Base-by-base conservation (phyloP, 768 basidiomycete genomes). In the Russula griseocarnosa region DNA sequence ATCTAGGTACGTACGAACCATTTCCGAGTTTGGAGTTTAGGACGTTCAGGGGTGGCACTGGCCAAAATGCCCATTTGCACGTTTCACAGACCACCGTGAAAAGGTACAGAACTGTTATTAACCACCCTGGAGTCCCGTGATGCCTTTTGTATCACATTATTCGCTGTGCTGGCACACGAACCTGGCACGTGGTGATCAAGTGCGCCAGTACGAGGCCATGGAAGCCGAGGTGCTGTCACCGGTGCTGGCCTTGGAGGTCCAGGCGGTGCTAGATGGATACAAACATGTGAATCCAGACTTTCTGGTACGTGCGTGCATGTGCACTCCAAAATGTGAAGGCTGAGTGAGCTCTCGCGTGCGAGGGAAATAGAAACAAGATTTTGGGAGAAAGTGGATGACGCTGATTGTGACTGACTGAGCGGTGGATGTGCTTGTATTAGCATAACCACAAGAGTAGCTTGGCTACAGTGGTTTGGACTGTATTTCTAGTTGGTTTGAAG, bases 401-500 rank as follows among this genome's bases (percentile, higher is more conserved):
- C 77, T 98, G 42, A 82, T 98, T 71, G 88, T 99, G 64, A 94
- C 94, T 5, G 97, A 99, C 75, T 86, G 97, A 20, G 83, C 94
- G 4, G 92, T 99, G 88, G 97, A 99, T 74, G 86, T 28, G n/a
- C n/a, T n/a, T n/a, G n/a, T n/a, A n/a, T n/a, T n/a, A n/a, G n/a
- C n/a, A n/a, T n/a, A n/a, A n/a, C n/a, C n/a, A n/a, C n/a, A n/a
- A n/a, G n/a, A n/a, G n/a, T n/a, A n/a, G n/a, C n/a, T n/a, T n/a
- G n/a, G n/a, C n/a, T n/a, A n/a, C n/a, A n/a, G n/a, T n/a, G n/a
- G n/a, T n/a, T n/a, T n/a, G n/a, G n/a, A n/a, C n/a, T n/a, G n/a
- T n/a, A n/a, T n/a, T n/a, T n/a, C n/a, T n/a, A n/a, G n/a, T n/a
- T n/a, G n/a, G n/a, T n/a, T n/a, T n/a, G n/a, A n/a, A n/a, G n/a